phyloP scores from a whole-genome alignment of 75 land plant species.

The Ceratopteris richardii region DNA sequence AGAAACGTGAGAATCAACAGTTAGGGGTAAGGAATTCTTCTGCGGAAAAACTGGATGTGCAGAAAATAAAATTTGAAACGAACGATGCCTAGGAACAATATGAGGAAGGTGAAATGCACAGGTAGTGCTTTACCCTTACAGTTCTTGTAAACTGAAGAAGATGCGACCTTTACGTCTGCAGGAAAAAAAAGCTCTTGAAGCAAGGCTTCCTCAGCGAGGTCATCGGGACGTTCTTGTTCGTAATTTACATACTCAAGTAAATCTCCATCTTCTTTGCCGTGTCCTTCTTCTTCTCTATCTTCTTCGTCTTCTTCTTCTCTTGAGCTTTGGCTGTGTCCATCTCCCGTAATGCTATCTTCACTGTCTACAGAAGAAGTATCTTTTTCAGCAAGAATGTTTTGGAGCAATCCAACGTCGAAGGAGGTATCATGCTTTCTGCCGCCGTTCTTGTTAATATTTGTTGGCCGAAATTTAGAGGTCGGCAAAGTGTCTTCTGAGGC shows the following conservation, averaged over 20 bases:
- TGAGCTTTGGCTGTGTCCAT: neutral
- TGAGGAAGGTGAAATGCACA: too few species aligned
- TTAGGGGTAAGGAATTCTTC: too few species aligned
- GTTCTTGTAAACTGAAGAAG: too few species aligned
- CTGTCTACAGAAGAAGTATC: neutral
- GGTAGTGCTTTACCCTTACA: too few species aligned
- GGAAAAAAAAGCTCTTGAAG: constrained; percentile 1
- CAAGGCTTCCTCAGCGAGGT: neutral
- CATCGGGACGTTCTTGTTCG: neutral
- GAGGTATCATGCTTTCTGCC: neutral
- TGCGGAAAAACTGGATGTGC: too few species aligned
- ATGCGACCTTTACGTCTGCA: neutral
- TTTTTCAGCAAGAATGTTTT: neutral
- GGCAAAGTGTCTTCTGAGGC: constrained; percentile 2
- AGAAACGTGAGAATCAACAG: too few species aligned
- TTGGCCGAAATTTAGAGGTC: neutral
- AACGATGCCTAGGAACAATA: too few species aligned
- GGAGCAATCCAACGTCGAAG: neutral
- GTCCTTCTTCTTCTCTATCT: neutral
- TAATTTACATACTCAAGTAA: neutral
- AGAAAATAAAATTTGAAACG: too few species aligned
- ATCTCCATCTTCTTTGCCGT: neutral
- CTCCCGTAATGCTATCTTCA: neutral
- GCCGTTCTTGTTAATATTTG: neutral
- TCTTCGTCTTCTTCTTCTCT: constrained; percentile 2